Percentiles rank a stretch among this genome's conserved stretches.
Evolutionary conservation across 1,284 basidiomycete species (phyloP).

Genomic region (Cutaneotrichosporon sp.): DNA sequence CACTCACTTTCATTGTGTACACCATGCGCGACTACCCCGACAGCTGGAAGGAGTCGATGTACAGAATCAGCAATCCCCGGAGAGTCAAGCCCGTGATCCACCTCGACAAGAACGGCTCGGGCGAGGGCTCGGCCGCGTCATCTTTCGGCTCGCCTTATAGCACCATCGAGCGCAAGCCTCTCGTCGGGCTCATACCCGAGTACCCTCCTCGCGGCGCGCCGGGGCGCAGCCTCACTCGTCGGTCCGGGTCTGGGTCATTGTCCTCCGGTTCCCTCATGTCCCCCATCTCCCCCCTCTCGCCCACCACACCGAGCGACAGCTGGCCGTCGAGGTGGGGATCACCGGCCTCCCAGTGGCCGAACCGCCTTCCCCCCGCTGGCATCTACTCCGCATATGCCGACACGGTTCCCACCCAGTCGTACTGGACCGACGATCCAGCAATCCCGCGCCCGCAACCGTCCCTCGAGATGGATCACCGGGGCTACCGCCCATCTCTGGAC

Average conservation of each 20-base stretch:
- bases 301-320: not conserved
- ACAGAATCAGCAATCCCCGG: not conserved
- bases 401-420: not conserved
- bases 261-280: not conserved
- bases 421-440: not conserved
- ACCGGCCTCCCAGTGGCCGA: not conserved
- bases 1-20: not conserved
- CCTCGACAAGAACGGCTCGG: not conserved
- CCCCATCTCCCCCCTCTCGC: not conserved
- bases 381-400: conserved; percentile 1
- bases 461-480: not conserved
- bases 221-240: not conserved
- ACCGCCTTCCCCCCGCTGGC: not conserved
- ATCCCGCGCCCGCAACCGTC: not conserved
- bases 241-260: not conserved
- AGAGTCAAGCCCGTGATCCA: not conserved
- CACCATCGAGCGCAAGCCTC: not conserved
- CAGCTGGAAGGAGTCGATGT: conserved; percentile 1
- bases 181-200: not conserved
- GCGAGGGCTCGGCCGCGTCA: not conserved
- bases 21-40: conserved; percentile 2
- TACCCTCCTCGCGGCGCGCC: not conserved
- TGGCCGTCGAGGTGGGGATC: not conserved
- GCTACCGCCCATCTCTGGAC: not conserved
- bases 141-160: conserved; percentile 5